Percentiles rank a stretch among this genome's conserved stretches.
Evolutionary conservation across 1,284 basidiomycete species (phyloP).

Genomic region (Cryptococcus amylolentus): DNA sequence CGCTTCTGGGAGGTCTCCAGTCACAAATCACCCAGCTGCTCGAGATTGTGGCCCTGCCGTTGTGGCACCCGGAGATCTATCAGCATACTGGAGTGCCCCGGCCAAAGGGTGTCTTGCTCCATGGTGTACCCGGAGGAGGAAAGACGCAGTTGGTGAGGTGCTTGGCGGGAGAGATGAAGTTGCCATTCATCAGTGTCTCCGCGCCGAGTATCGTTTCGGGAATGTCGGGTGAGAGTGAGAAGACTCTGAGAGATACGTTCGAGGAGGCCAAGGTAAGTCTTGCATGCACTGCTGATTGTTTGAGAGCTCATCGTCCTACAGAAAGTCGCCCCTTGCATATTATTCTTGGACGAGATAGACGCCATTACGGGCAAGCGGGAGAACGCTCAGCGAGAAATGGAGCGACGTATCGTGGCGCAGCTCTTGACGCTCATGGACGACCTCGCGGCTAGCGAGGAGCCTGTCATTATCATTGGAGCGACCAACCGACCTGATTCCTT

Average conservation of each 20-base stretch:
- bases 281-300: background rate
- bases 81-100: constrained; percentile 87
- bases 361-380: constrained; percentile 97
- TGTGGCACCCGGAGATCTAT: constrained; percentile 94
- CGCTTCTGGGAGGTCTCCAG: constrained; percentile 84
- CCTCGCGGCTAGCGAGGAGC: constrained; percentile 52
- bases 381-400: constrained; percentile 97
- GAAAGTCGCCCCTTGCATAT: constrained; percentile 80
- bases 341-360: constrained; percentile 97
- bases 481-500: constrained; percentile 94
- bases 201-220: constrained; percentile 94
- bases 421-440: constrained; percentile 93
- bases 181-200: constrained; percentile 90
- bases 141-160: constrained; percentile 90
- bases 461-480: constrained; percentile 91
- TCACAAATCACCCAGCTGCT: constrained; percentile 85
- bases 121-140: constrained; percentile 95
- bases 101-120: constrained; percentile 87
- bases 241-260: constrained; percentile 90
- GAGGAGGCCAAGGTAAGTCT: constrained; percentile 80
- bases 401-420: constrained; percentile 92
- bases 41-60: constrained; percentile 90
- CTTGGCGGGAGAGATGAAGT: constrained; percentile 84
- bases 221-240: constrained; percentile 97
- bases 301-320: constrained; percentile 37